A percentile compares a stretch with the other conserved stretches of the same genome.
Conservation (phyloP, 495 filamentous ascomycete genomes). For the Talaromyces wortmannii region DNA sequence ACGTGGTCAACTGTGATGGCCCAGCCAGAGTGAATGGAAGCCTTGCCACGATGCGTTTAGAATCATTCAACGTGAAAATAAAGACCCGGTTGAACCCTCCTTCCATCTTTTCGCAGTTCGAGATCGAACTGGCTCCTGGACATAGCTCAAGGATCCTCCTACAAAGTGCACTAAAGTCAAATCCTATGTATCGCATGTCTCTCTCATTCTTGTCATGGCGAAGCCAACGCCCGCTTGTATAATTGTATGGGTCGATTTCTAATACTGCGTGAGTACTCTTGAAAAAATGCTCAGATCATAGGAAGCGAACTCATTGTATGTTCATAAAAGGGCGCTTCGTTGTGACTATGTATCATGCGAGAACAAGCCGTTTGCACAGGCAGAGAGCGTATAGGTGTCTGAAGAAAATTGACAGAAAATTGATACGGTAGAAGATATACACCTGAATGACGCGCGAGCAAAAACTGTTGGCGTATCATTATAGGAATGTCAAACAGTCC, state of each 20-base stretch:
- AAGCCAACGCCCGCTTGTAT: constrained; percentile 37
- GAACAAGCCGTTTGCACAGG: neutral
- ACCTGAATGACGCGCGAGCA: neutral
- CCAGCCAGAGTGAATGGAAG: constrained; percentile 28
- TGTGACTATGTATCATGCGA: neutral
- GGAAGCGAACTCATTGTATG: neutral
- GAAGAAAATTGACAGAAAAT: neutral
- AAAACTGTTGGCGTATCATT: neutral
- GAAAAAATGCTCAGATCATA: neutral
- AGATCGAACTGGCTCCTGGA: constrained; percentile 15
- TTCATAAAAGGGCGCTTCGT: neutral
- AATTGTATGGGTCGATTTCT: constrained; percentile 25
- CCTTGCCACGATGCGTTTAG: constrained; percentile 23
- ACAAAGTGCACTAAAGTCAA: constrained; percentile 32
- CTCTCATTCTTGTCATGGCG: constrained; percentile 21
- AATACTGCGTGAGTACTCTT: neutral
- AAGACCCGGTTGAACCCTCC: constrained; percentile 38
- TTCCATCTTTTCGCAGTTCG: constrained; percentile 27
- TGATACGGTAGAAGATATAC: neutral
- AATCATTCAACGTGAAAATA: constrained; percentile 29
- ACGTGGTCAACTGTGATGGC: constrained; percentile 25
- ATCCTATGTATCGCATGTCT: constrained; percentile 24
- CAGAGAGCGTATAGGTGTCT: neutral
- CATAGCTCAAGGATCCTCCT: constrained; percentile 21
- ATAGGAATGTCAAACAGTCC: neutral